A percentile compares a stretch with the other conserved stretches of the same genome.
These are phyloP conservation scores for Acephala macrosclerotiorum DNA, from an alignment of 2,329 filamentous ascomycete genomes.

Conservation along the genomic window DNA sequence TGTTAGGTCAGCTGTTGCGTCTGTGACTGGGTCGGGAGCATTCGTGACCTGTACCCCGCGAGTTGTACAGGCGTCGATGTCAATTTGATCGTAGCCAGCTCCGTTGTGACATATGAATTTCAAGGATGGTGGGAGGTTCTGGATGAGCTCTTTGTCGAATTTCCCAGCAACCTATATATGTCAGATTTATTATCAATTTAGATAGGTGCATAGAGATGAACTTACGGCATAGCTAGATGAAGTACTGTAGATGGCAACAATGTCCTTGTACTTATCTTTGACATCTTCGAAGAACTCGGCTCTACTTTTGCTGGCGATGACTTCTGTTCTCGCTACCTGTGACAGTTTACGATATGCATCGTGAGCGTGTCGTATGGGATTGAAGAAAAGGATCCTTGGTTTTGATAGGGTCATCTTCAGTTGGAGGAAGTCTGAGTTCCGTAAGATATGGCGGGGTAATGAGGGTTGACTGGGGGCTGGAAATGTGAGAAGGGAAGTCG, in stretches of 20 bases:
- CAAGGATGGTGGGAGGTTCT: conserved; percentile 53
- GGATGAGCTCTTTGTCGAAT: conserved; percentile 72
- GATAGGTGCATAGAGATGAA: not conserved
- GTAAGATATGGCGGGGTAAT: not conserved
- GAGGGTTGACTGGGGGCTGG: not conserved
- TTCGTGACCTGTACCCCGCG: conserved; percentile 71
- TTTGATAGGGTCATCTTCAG: conserved; percentile 2
- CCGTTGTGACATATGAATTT: conserved; percentile 46
- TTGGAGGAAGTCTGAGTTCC: not conserved
- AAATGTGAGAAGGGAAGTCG: no score
- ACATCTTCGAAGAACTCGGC: conserved; percentile 23
- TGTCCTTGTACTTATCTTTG: conserved; percentile 19
- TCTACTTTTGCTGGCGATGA: conserved; percentile 20
- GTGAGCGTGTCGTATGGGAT: conserved; percentile 23
- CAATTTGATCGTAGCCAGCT: conserved; percentile 77
- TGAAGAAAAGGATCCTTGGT: conserved; percentile 27
- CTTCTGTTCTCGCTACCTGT: conserved; percentile 18
- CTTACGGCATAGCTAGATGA: conserved; percentile 17
- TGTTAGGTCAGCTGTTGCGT: conserved; percentile 79
- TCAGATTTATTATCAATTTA: not conserved
- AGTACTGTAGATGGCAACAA: conserved; percentile 25
- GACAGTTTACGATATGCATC: conserved; percentile 9
- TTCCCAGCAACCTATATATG: conserved; percentile 13
- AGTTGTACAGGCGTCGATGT: conserved; percentile 71
- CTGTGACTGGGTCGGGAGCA: conserved; percentile 76